These are phyloP conservation scores for Rhodosporidiobolus odoratus DNA, from an alignment of 768 basidiomycete species.

Conservation along the genomic window DNA sequence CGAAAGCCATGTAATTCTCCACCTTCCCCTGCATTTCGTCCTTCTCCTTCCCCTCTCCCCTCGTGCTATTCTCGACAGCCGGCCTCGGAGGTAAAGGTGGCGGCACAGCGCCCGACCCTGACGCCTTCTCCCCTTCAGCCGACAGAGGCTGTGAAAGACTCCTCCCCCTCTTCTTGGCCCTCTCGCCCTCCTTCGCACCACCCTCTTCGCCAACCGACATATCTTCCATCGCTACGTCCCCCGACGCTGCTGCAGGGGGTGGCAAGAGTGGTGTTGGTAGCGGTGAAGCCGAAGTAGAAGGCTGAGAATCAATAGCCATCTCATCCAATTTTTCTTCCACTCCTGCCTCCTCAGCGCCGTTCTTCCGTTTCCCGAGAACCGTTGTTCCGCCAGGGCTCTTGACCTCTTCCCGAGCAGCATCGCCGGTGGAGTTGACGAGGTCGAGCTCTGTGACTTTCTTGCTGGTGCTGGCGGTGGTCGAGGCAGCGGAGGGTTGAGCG, in stretches of 20 bases:
- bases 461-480: background rate
- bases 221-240: slow-evolving; percentile 3
- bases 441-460: background rate
- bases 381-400: slow-evolving; percentile 14
- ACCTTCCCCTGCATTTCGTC: slow-evolving; percentile 29
- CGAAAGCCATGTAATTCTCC: slow-evolving; percentile 34
- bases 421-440: background rate
- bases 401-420: background rate
- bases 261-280: background rate
- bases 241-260: background rate
- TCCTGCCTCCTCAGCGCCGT: slow-evolving; percentile 7
- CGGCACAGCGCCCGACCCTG: background rate
- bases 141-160: no score
- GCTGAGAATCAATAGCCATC: slow-evolving; percentile 13
- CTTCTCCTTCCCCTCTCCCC: background rate
- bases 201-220: background rate
- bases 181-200: background rate
- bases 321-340: background rate
- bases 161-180: slow-evolving; percentile 8
- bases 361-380: slow-evolving; percentile 40
- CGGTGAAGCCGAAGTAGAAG: background rate
- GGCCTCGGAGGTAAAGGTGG: background rate
- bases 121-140: background rate
- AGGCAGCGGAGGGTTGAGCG: background rate
- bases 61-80: background rate